Evolutionary conservation across 2,329 filamentous ascomycete species (phyloP), one percentile per base, ranked within the genome.

Genomic region (Lasiodiplodia sp.): DNA sequence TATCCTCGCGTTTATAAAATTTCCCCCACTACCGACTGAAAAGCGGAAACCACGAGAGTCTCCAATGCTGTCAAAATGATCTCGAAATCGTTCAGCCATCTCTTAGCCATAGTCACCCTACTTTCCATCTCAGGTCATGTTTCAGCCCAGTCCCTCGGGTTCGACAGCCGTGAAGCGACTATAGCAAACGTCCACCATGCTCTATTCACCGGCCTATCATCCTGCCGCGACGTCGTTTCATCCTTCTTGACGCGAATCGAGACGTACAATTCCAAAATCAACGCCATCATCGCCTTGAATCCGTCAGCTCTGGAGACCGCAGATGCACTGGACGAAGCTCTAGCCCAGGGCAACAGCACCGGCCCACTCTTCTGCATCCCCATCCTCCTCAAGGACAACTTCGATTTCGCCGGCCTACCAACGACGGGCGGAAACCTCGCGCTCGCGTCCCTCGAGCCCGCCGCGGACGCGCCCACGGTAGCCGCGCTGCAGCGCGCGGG

Each of bases 311-410:
- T 87, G 8, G 58, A 69, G 2, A 78, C 80, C 7, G 88, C 89
- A 4, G 83, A 86, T 67, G 73, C 78, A 0, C 75, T 87, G 31
- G 88, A 90, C 72, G 70, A 72, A 12, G 73, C 75, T 14, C 75
- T 88, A 8, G 76, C 80, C 2, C 74, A 80, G 2, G 83, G 84
- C 3, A 87, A 88, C 73, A 78, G 80, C 28, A 84, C 83, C 0
- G 85, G 83, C 0, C 74, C 82, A 0, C 79, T 91, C 1, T 88
- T 90, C 75, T 89, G 88, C 73, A 81, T 91, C 21, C 88, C 89
- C 0, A 76, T 89, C 14, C 73, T 91, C 4, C 77, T 91, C 6
- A 91, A 91, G 75, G 89, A 91, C 77, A 91, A 90, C 73, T 89
- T 85, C 73, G 85, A 89, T 67, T 86, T 86, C 0, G 71, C 75